Conservation (phyloP, 2,329 filamentous ascomycete genomes). For the Beauveria pseudobassiana region DNA sequence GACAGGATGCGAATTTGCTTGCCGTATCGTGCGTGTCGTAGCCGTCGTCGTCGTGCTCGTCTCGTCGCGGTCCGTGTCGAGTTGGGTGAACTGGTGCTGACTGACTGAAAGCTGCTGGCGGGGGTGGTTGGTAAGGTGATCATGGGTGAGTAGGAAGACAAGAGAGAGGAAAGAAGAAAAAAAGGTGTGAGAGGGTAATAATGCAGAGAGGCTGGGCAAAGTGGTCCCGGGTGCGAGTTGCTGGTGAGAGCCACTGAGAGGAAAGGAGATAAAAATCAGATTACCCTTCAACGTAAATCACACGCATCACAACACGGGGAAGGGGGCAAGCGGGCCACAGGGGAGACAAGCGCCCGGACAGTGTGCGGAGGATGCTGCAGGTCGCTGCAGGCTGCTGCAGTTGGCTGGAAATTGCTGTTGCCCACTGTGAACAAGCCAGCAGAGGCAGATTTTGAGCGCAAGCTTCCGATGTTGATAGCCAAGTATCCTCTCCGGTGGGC, state of each 20-base stretch:
- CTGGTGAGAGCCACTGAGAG: background rate
- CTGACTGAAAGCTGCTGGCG: background rate
- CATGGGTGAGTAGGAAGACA: constrained; percentile 3
- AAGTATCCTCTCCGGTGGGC: constrained; percentile 8
- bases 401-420: background rate
- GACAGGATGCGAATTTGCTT: background rate
- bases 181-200: constrained; percentile 5
- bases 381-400: background rate
- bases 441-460: background rate
- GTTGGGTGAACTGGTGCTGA: background rate
- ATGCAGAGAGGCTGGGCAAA: constrained; percentile 7
- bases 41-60: background rate
- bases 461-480: background rate
- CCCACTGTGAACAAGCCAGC: background rate
- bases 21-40: background rate
- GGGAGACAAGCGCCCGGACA: background rate
- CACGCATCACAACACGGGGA: background rate
- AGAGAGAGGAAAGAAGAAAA: constrained; percentile 1
- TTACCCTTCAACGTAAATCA: background rate
- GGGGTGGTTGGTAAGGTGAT: constrained; percentile 5
- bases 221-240: background rate
- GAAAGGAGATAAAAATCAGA: background rate
- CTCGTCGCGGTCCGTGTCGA: background rate
- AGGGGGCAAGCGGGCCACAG: background rate
- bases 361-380: background rate